These are phyloP conservation scores for Arctostaphylos glauca DNA, from an alignment of 148 eudicot genomes.

Conservation along the genomic window DNA sequence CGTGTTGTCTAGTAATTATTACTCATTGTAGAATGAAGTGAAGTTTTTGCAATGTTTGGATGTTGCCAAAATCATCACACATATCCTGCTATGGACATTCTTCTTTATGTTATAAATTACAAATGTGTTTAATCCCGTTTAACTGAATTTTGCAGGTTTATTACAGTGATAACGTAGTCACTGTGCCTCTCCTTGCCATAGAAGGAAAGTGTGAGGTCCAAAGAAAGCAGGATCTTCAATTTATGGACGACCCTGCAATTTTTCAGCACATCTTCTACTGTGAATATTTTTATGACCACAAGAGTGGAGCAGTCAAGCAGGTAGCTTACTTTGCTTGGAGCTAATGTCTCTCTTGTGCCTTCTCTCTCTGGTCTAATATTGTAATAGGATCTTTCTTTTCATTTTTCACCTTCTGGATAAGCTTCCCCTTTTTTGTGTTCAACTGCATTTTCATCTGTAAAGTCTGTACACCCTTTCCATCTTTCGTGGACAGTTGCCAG, in stretches of 20 bases:
- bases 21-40: background rate
- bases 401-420: background rate
- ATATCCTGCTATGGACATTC: background rate
- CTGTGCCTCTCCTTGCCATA: slow-evolving; percentile 40
- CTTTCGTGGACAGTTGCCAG: slow-evolving; percentile 58
- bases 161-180: slow-evolving; percentile 69
- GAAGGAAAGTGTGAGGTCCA: slow-evolving; percentile 88
- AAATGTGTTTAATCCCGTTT: background rate
- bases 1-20: background rate
- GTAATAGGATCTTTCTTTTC: no score
- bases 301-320: slow-evolving; percentile 82
- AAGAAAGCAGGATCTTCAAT: slow-evolving; percentile 61
- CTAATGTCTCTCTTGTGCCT: background rate
- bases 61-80: background rate
- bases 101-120: background rate
- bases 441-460: background rate
- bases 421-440: background rate
- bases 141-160: slow-evolving; percentile 52
- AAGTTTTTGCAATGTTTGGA: background rate
- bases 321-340: slow-evolving; percentile 28
- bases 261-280: slow-evolving; percentile 82
- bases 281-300: slow-evolving; percentile 74
- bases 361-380: background rate
- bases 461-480: background rate
- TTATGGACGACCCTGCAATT: slow-evolving; percentile 42